Evolutionary conservation across 768 basidiomycete genomes (phyloP).

Genomic region (Rickenella mellea): DNA sequence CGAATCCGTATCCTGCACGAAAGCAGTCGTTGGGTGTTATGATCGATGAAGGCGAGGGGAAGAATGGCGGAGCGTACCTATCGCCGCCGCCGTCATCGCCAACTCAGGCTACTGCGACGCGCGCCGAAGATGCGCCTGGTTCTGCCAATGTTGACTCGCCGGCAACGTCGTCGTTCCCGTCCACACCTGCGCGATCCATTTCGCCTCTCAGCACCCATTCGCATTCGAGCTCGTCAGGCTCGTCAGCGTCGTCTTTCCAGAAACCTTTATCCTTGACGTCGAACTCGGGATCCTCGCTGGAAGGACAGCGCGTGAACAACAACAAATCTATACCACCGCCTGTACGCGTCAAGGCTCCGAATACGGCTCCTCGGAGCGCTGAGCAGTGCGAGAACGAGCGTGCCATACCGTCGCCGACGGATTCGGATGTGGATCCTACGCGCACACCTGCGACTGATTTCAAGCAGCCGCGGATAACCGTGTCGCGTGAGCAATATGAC

Average conservation of each 20-base stretch:
- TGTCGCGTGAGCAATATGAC: not conserved
- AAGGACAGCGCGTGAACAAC: not conserved
- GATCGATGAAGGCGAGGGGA: not conserved
- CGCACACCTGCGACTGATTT: not conserved
- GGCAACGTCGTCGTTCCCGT: conserved; percentile 7
- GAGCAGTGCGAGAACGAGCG: not conserved
- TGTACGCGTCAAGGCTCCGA: not conserved
- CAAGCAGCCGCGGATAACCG: not conserved
- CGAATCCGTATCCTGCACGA: not conserved
- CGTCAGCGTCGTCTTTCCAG: not conserved
- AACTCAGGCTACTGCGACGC: not conserved
- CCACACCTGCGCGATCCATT: not conserved
- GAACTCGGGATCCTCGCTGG: not conserved
- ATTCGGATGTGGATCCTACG: not conserved
- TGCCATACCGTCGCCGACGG: not conserved
- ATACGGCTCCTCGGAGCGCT: too few relatives aligned
- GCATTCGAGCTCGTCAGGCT: not conserved
- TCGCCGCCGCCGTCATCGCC: not conserved
- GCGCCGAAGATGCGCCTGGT: not conserved
- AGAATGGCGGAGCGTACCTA: conserved; percentile 2
- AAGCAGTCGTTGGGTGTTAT: not conserved
- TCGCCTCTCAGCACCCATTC: too few relatives aligned
- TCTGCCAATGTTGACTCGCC: not conserved
- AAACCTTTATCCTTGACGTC: not conserved
- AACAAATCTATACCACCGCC: too few relatives aligned